Conservation (phyloP, 305 asterid genomes). For the Withania somnifera region DNA sequence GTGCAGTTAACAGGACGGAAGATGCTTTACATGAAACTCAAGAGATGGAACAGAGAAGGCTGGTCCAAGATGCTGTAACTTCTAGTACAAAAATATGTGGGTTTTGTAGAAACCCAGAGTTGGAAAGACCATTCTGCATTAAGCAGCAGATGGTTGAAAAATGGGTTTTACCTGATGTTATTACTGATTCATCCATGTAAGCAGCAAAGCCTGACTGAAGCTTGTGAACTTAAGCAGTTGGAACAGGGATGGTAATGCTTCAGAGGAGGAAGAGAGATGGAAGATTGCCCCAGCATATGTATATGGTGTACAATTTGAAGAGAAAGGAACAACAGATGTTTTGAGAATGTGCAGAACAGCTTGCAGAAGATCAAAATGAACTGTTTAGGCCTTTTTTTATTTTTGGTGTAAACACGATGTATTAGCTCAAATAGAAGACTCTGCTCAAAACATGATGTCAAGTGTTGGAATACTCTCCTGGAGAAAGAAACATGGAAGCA, state of each 20-base stretch:
- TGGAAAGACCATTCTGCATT: constrained; percentile 55
- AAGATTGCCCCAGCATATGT: too few relatives aligned
- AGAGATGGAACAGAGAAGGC: constrained; percentile 40
- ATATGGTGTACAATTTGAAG: too few relatives aligned
- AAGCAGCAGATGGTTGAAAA: constrained; percentile 57
- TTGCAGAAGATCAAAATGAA: too few relatives aligned
- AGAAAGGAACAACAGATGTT: too few relatives aligned
- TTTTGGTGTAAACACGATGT: too few relatives aligned
- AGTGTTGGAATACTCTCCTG: background rate
- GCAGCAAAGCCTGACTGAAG: constrained; percentile 49
- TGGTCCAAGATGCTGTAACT: constrained; percentile 74
- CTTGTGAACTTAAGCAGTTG: constrained; percentile 47
- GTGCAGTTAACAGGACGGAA: constrained; percentile 45
- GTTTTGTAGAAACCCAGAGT: constrained; percentile 40
- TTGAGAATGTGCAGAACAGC: too few relatives aligned
- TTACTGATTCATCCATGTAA: constrained; percentile 69
- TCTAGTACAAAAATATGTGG: constrained; percentile 63
- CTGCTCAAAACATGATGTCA: too few relatives aligned
- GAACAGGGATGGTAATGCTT: too few relatives aligned
- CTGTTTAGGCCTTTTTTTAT: too few relatives aligned
- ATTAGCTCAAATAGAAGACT: too few relatives aligned
- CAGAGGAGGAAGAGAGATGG: too few relatives aligned
- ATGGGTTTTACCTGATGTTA: constrained; percentile 52
- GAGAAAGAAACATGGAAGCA: background rate
- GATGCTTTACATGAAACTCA: constrained; percentile 43